Conservation (phyloP, 805 yeast species). For the Candida stauntonica region DNA sequence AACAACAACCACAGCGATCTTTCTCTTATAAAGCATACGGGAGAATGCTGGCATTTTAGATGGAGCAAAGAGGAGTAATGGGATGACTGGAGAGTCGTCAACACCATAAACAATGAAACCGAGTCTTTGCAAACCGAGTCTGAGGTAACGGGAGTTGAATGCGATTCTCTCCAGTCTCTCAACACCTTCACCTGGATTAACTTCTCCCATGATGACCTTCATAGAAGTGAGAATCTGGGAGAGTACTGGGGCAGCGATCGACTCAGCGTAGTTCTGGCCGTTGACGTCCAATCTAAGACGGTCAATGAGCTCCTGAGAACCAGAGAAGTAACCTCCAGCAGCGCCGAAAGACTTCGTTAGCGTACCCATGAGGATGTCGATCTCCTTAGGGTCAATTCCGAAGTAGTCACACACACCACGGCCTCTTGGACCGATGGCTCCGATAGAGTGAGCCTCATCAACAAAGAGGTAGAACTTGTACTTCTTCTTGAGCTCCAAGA, state of each 20-base stretch:
- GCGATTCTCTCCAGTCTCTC: conserved; percentile 92
- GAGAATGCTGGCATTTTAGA: conserved; percentile 93
- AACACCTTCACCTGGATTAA: conserved; percentile 89
- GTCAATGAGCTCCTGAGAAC: conserved; percentile 61
- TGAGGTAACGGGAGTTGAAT: conserved; percentile 88
- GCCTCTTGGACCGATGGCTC: conserved; percentile 95
- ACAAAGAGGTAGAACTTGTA: conserved; percentile 88
- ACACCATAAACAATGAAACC: conserved; percentile 95
- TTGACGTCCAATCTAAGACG: conserved; percentile 68
- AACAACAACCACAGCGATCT: conserved; percentile 91
- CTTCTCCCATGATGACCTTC: conserved; percentile 71
- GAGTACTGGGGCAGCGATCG: conserved; percentile 87
- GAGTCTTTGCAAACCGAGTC: conserved; percentile 83
- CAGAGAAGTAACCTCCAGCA: conserved; percentile 97
- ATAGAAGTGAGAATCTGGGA: conserved; percentile 82
- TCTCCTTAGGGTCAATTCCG: conserved; percentile 64
- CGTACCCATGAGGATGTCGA: conserved; percentile 96
- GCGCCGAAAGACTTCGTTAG: conserved; percentile 98
- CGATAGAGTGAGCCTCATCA: conserved; percentile 98
- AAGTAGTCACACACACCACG: conserved; percentile 95
- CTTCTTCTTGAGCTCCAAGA: conserved; percentile 74
- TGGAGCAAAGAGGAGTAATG: conserved; percentile 81
- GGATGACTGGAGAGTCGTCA: conserved; percentile 96
- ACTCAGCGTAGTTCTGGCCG: conserved; percentile 74
- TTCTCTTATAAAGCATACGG: conserved; percentile 69